phyloP scores from a whole-genome alignment of 352 stramenopile genomes.

The Globisporangium splendens region DNA sequence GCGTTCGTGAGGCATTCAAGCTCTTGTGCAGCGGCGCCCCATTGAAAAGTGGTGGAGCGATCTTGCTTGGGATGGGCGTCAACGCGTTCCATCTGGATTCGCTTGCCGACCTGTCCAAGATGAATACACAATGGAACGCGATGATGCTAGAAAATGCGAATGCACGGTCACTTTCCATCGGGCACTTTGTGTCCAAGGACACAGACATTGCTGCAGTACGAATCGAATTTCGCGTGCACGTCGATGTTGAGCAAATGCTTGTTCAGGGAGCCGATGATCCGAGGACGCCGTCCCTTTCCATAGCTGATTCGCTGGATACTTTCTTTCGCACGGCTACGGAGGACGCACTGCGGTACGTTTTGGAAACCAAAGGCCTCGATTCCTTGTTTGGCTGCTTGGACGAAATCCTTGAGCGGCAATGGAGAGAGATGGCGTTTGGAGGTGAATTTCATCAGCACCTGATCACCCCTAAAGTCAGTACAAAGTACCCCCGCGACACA shows the following conservation, averaged over 20 bases:
- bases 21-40: neutral
- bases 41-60: slow-evolving; percentile 1
- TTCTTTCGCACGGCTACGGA: neutral
- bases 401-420: neutral
- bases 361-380: slow-evolving; percentile 7
- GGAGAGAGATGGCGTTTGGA: slow-evolving; percentile 11
- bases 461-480: neutral
- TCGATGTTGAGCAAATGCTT: slow-evolving; percentile 1
- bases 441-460: slow-evolving; percentile 8
- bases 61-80: slow-evolving; percentile 10
- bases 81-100: slow-evolving; percentile 12
- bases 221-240: slow-evolving; percentile 12
- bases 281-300: neutral
- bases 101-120: neutral
- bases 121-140: slow-evolving; percentile 2
- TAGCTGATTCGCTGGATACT: neutral
- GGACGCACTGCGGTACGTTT: neutral
- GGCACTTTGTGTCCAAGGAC: slow-evolving; percentile 13
- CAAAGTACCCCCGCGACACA: slow-evolving; percentile 3
- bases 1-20: slow-evolving; percentile 11
- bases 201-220: slow-evolving; percentile 12
- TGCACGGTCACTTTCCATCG: slow-evolving; percentile 12
- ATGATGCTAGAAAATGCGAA: slow-evolving; percentile 4
- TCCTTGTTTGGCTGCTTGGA: slow-evolving; percentile 15
- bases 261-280: neutral